A percentile compares a stretch with the other conserved stretches of the same genome.
These are phyloP conservation scores for Cyclocybe aegerita DNA, from an alignment of 768 basidiomycete genomes.

Conservation along the genomic window DNA sequence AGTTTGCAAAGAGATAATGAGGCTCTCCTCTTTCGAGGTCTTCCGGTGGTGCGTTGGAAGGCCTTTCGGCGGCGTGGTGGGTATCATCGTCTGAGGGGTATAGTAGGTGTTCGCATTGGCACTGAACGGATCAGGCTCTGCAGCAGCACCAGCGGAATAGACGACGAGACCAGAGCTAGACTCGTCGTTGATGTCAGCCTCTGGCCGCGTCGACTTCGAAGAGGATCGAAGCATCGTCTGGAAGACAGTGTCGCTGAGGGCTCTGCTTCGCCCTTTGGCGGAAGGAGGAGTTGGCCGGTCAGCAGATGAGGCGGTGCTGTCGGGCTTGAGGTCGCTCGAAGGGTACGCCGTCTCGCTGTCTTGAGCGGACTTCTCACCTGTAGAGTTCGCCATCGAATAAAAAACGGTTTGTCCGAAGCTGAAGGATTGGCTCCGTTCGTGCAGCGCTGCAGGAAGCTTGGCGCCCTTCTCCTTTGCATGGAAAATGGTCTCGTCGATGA, in stretches of 20 bases:
- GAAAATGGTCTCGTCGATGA: conserved; percentile 45
- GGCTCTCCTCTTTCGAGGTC: conserved; percentile 68
- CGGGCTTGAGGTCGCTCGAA: conserved; percentile 28
- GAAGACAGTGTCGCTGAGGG: conserved; percentile 65
- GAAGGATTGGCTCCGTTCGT: conserved; percentile 68
- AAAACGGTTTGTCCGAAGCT: conserved; percentile 66
- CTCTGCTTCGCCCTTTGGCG: conserved; percentile 46
- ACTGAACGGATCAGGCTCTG: conserved; percentile 73
- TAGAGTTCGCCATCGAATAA: conserved; percentile 42
- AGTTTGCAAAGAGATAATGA: conserved; percentile 72
- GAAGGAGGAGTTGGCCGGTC: conserved; percentile 23
- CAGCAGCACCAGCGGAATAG: conserved; percentile 33
- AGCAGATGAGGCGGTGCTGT: conserved; percentile 22
- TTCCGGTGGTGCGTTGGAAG: conserved; percentile 47
- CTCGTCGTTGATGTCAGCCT: conserved; percentile 66
- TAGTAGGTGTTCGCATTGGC: conserved; percentile 75
- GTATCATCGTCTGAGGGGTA: conserved; percentile 72
- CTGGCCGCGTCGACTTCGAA: conserved; percentile 36
- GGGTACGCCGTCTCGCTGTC: conserved; percentile 26
- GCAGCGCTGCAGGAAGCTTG: conserved; percentile 33
- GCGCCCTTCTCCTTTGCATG: conserved; percentile 41
- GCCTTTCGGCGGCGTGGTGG: conserved; percentile 60
- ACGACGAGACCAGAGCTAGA: conserved; percentile 47
- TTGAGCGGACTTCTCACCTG: conserved; percentile 18
- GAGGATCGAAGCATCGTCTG: conserved; percentile 51